Evolutionary conservation across 805 yeast species (phyloP).

Genomic region (Wickerhamiella azymoides): DNA sequence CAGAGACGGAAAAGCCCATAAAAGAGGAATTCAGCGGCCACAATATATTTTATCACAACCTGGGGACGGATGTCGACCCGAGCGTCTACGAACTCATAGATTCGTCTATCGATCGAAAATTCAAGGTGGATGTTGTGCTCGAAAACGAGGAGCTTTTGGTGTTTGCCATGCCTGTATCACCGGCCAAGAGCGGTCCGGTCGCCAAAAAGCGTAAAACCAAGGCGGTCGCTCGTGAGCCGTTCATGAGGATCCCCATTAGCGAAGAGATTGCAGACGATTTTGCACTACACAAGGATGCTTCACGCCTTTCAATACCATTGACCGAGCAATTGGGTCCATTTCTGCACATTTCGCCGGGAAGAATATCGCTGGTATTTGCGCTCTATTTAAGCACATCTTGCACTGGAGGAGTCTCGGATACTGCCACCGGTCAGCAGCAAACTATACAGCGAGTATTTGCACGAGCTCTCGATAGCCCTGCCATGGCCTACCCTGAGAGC

Average conservation of each 20-base stretch:
- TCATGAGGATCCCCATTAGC: constrained; percentile 1
- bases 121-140: neutral
- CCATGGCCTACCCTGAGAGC: neutral
- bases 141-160: neutral
- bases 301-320: neutral
- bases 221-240: neutral
- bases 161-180: neutral
- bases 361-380: constrained; percentile 1
- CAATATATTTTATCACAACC: neutral
- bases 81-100: constrained; percentile 1
- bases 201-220: neutral
- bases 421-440: constrained; percentile 1
- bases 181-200: neutral
- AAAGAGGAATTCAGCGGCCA: neutral
- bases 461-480: neutral
- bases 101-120: neutral
- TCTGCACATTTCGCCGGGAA: neutral
- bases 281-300: neutral
- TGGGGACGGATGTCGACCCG: constrained; percentile 5
- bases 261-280: neutral
- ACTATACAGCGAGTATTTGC: constrained; percentile 1
- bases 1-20: neutral
- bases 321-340: constrained; percentile 1
- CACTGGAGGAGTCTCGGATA: neutral
- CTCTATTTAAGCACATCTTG: neutral